Base-by-base conservation (phyloP, 2,329 filamentous ascomycete genomes). In the Xylaria hypoxylon region DNA sequence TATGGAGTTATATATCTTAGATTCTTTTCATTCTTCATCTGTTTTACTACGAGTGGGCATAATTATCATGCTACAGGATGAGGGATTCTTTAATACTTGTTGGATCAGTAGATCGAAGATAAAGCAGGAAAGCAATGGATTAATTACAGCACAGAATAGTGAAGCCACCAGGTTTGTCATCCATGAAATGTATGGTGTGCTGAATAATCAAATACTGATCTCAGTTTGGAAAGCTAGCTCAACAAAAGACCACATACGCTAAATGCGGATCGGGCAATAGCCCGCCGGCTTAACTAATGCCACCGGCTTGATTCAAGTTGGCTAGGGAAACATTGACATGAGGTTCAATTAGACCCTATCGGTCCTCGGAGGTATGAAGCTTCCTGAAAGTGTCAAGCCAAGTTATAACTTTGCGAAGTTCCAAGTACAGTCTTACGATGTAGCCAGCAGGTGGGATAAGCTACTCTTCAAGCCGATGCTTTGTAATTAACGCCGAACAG, bases 1-100 rank as follows among this genome's bases (percentile, higher is more conserved):
- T 68, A 62, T 55, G 68, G 72, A 75, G 70, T 73, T 64, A 51
- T 44, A 60, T 42, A 53, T 62, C 17, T 26, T 60, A 63, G 64
- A 60, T 52, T 44, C 15, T 40, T 65, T 22, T 33, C n/a, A 42
- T 50, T 26, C 31, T 35, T n/a, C 19, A 48, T 13, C 26, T 17
- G n/a, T 53, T 35, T 38, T 35, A 24, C n/a, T 38, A n/a, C 52
- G 3, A n/a, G 15, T 31, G 10, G 6, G 28, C 26, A 33, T n/a
- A 33, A 8, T 45, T 10, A 11, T 11, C 19, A 10, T 22, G 17
- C 35, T 15, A 38, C 28, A 31, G 28, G 28, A 31, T 28, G 8
- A 40, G 10, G 45, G 15, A 33, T 24, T 44, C 60, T 26, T 6
- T 33, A 8, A 33, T 51, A 33, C 48, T 19, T 13, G 10, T 51